Conservation (phyloP, 305 asterid species). For the Stenogyne calaminthoides region DNA sequence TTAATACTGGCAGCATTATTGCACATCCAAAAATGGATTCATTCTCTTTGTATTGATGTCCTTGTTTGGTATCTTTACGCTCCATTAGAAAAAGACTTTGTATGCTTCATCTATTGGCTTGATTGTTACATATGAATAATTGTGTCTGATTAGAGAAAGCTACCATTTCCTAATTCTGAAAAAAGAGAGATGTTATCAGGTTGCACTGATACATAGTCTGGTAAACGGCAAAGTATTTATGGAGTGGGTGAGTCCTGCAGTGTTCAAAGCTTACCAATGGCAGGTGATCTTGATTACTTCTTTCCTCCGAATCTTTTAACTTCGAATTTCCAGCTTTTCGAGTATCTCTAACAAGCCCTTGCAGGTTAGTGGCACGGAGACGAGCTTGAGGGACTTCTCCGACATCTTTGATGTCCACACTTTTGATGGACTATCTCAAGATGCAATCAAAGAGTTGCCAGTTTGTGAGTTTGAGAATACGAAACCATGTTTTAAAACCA, state of each 20-base stretch:
- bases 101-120: background rate
- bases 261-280: conserved; percentile 84
- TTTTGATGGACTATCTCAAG: conserved; percentile 51
- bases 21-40: background rate
- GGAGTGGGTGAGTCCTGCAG: conserved; percentile 89
- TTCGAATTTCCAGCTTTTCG: background rate
- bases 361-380: conserved; percentile 66
- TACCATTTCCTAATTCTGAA: background rate
- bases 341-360: background rate
- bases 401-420: conserved; percentile 44
- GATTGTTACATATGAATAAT: background rate
- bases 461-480: conserved; percentile 28
- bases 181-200: conserved; percentile 39
- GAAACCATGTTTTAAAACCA: conserved; percentile 28
- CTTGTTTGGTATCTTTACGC: background rate
- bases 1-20: background rate
- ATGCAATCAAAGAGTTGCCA: conserved; percentile 56
- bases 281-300: conserved; percentile 43
- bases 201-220: conserved; percentile 66
- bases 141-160: background rate
- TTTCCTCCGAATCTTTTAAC: background rate
- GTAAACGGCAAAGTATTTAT: conserved; percentile 70
- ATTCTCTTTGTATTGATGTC: conserved; percentile 1
- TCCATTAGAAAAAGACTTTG: background rate
- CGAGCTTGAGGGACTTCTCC: conserved; percentile 48